phyloP scores from a whole-genome alignment of 2,329 filamentous ascomycete species.

The Cladosporium sp. region DNA sequence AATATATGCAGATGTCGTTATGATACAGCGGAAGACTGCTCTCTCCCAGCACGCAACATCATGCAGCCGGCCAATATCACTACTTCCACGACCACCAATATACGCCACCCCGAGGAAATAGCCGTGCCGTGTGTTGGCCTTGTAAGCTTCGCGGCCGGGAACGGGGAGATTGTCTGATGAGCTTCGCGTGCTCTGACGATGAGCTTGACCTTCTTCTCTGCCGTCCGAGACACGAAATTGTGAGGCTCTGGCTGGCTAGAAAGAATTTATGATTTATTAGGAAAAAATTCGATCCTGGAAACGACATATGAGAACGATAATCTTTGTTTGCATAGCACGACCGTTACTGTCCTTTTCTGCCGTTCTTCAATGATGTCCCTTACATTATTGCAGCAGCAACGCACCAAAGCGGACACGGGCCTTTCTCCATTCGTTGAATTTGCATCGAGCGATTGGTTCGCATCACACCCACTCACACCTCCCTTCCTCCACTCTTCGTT shows the following conservation, averaged over 20 bases:
- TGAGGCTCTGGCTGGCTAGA: not conserved
- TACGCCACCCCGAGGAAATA: not conserved
- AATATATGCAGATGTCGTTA: too few relatives aligned
- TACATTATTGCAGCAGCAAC: too few relatives aligned
- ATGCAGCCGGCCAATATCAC: too few relatives aligned
- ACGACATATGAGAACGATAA: too few relatives aligned
- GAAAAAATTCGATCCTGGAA: too few relatives aligned
- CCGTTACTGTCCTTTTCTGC: too few relatives aligned
- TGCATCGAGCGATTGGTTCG: not conserved
- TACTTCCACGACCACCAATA: not conserved
- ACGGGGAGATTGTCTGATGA: not conserved
- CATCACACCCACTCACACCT: not conserved
- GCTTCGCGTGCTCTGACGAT: not conserved
- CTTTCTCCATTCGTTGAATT: not conserved
- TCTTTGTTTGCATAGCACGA: too few relatives aligned
- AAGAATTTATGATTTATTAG: too few relatives aligned
- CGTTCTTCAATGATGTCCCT: too few relatives aligned
- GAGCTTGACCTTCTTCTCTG: slow-evolving; percentile 1
- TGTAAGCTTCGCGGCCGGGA: not conserved
- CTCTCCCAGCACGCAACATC: too few relatives aligned
- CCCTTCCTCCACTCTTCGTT: not conserved
- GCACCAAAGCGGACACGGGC: not conserved
- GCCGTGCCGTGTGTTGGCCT: slow-evolving; percentile 5
- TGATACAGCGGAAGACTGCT: too few relatives aligned
- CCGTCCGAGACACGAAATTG: not conserved